Evolutionary conservation across 495 filamentous ascomycete genomes (phyloP), one percentile per base, ranked within the genome.

Genomic region (Geopyxis carbonaria): DNA sequence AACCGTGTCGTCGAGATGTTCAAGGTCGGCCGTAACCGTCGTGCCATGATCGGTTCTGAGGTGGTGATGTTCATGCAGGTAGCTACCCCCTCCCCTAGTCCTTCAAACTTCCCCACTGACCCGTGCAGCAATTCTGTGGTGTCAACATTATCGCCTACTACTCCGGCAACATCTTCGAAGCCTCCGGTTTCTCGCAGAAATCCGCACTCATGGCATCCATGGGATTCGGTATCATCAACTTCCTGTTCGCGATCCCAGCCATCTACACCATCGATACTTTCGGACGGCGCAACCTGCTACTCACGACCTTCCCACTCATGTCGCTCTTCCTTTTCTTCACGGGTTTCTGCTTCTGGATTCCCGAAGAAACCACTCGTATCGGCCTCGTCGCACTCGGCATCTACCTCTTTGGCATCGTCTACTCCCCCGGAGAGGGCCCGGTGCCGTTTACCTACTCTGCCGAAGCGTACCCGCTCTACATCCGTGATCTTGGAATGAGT

Each of bases 381-480:
- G 72, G 52, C 34, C 75, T 69, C 41, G 72, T 83, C 8, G 69
- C 75, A 0, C 55, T 75, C 3, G 79, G 77, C 3, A 78, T 81
- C 28, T 85, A 82, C 48, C 59, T 89, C 2, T 89, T 78, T 50
- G 76, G 68, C 10, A 63, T 77, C 4, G 69, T 80, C 18, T 87
- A 91, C 58, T 79, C 74, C 0, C 78, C 80, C 1, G 82, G 82
- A 13, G 76, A 80, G 51, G 79, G 82, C 0, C 79, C 82, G 0
- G 81, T 89, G 0, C 80, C 82, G 0, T 86, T 85, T 51, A 82
- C 79, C 1, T 89, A 91, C 51, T 80, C 75, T 7, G 80, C 80
- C 2, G 81, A 89, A 56, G 77, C 81, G 2, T 85, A 85, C 48
- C 81, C 80, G 2, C 64, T 85, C 15, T 78, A 72, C 9, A 75